Evolutionary conservation across 352 stramenopile species (phyloP).

Genomic region (Globisporangium nodosum): DNA sequence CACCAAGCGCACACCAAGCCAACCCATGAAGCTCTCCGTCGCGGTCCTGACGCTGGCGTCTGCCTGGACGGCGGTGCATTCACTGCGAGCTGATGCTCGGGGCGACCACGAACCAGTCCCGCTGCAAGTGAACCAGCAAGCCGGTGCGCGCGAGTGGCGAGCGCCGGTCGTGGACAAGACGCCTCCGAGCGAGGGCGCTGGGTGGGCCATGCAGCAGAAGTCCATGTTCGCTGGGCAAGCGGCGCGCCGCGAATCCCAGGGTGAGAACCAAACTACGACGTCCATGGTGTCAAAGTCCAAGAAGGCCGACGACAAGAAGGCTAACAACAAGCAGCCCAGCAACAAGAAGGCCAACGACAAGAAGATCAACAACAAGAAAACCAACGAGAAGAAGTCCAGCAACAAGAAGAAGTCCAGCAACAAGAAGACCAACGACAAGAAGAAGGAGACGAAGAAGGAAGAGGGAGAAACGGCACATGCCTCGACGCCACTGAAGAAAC

Average conservation of each 20-base stretch:
- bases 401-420: neutral
- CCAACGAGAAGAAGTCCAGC: neutral
- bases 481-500: neutral
- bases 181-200: neutral
- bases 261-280: neutral
- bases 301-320: too few species aligned
- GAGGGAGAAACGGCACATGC: neutral
- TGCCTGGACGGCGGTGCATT: neutral
- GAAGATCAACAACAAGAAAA: too few species aligned
- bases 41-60: neutral
- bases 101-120: neutral
- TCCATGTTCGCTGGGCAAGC: neutral
- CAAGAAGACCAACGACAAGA: neutral
- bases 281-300: neutral
- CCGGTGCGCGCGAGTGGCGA: neutral
- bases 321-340: neutral
- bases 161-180: slow-evolving; percentile 8
- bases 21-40: neutral
- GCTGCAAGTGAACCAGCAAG: neutral
- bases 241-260: neutral
- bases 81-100: neutral
- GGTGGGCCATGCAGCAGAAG: neutral
- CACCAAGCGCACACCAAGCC: neutral
- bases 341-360: too few species aligned
- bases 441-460: neutral